Percentiles rank a stretch among this genome's conserved stretches.
Evolutionary conservation across 225 moss, liverwort and hornwort genomes (phyloP).

Genomic region (Physcomitrellopsis africana): DNA sequence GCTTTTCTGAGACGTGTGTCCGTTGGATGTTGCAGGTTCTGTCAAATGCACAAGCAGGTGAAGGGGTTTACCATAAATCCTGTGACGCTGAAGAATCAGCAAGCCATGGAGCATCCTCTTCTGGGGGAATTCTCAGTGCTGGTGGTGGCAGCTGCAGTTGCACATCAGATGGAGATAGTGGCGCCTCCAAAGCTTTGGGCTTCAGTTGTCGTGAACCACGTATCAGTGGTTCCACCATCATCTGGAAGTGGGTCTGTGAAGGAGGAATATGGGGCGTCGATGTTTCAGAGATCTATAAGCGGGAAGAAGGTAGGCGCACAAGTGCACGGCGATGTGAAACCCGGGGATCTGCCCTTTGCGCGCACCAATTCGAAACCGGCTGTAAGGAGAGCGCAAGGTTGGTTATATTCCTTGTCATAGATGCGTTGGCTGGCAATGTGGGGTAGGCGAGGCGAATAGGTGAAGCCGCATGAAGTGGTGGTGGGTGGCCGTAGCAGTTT

Average conservation of each 20-base stretch:
- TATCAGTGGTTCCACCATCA: slow-evolving; percentile 23
- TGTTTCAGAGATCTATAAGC: slow-evolving; percentile 34
- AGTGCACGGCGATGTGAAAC: slow-evolving; percentile 35
- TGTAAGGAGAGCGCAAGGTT: slow-evolving; percentile 52
- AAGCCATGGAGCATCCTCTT: slow-evolving; percentile 53
- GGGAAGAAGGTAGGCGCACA: slow-evolving; percentile 36
- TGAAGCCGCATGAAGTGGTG: too few species aligned
- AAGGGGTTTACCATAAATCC: slow-evolving; percentile 68
- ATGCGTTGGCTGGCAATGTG: not conserved
- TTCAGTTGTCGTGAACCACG: slow-evolving; percentile 38
- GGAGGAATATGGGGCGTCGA: slow-evolving; percentile 27
- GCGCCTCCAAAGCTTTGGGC: slow-evolving; percentile 70
- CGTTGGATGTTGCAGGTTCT: slow-evolving; percentile 62
- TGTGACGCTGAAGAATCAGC: slow-evolving; percentile 57
- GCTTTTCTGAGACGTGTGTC: not conserved
- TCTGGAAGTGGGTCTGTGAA: slow-evolving; percentile 38
- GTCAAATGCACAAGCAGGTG: slow-evolving; percentile 84
- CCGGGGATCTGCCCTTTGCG: slow-evolving; percentile 25
- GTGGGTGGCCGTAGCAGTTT: too few species aligned
- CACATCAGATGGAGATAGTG: slow-evolving; percentile 81
- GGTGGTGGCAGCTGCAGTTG: slow-evolving; percentile 87
- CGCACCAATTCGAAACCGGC: slow-evolving; percentile 29
- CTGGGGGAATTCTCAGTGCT: slow-evolving; percentile 85
- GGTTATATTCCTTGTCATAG: not conserved
- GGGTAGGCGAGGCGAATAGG: not conserved